A percentile compares a stretch with the other conserved stretches of the same genome.
Conservation (phyloP, 441 rosid species). For the Arabidopsis hybrid region DNA sequence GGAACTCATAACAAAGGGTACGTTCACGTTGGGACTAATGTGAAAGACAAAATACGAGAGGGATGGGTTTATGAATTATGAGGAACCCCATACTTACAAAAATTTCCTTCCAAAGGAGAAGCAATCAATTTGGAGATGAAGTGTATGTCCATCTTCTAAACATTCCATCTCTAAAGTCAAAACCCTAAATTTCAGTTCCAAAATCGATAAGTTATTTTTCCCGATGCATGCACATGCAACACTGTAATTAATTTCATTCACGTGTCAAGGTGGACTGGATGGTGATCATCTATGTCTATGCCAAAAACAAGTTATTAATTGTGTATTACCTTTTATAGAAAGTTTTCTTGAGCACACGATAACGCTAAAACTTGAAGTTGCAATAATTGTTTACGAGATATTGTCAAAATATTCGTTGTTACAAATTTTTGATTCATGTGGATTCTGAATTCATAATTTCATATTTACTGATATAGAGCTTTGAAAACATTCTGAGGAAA, state of each 20-base stretch:
- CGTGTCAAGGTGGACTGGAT: constrained; percentile 34
- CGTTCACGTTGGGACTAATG: constrained; percentile 43
- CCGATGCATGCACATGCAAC: constrained; percentile 40
- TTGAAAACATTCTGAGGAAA: constrained; percentile 1
- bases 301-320: constrained; percentile 2
- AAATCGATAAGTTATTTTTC: constrained; percentile 34
- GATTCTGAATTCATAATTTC: neutral
- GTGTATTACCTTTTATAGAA: constrained; percentile 28
- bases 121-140: constrained; percentile 41
- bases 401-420: neutral
- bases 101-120: constrained; percentile 41
- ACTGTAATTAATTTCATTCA: constrained; percentile 36
- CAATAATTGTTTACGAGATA: constrained; percentile 5
- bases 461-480: neutral
- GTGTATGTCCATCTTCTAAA: constrained; percentile 40
- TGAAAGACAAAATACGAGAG: constrained; percentile 39
- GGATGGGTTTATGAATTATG: constrained; percentile 45
- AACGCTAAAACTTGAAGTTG: constrained; percentile 3
- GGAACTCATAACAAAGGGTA: constrained; percentile 41
- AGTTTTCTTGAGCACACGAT: constrained; percentile 14
- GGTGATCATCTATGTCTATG: constrained; percentile 18
- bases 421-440: neutral
- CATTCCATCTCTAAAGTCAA: constrained; percentile 46
- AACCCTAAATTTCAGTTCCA: constrained; percentile 48
- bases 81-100: constrained; percentile 45